Percentiles rank a stretch among this genome's conserved stretches.
phyloP scores from a whole-genome alignment of 768 basidiomycete genomes.

The Amanita molliuscula region DNA sequence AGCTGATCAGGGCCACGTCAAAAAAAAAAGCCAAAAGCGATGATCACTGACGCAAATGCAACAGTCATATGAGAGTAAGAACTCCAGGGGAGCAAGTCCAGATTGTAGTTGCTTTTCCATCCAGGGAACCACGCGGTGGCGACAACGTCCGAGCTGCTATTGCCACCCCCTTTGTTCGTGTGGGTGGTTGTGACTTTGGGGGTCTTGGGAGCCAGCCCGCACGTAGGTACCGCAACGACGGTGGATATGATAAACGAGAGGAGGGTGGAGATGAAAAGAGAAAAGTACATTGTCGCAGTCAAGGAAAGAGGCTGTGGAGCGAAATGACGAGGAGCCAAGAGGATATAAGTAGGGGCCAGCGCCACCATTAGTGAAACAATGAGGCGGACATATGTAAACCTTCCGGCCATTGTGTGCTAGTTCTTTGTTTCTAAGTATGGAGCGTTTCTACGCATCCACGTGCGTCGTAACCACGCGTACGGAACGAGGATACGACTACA shows the following conservation, averaged over 20 bases:
- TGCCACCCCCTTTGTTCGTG: neutral
- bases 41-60: conserved; percentile 34
- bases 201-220: conserved; percentile 19
- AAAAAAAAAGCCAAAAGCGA: neutral
- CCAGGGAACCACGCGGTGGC: conserved; percentile 47
- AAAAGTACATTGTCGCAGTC: conserved; percentile 1
- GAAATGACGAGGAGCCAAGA: conserved; percentile 2
- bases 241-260: conserved; percentile 18
- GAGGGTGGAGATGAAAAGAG: conserved; percentile 12
- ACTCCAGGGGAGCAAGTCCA: conserved; percentile 37
- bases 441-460: too few relatives aligned
- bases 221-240: conserved; percentile 19
- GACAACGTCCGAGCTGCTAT: conserved; percentile 20
- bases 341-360: neutral
- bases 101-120: conserved; percentile 34
- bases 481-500: neutral
- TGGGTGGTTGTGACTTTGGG: neutral
- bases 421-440: neutral
- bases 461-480: too few relatives aligned
- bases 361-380: neutral
- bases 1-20: neutral
- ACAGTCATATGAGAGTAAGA: conserved; percentile 42
- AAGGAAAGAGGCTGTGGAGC: conserved; percentile 5
- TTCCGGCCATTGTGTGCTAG: neutral
- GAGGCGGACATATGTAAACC: neutral